Evolutionary conservation across 2,329 filamentous ascomycete genomes (phyloP).

Genomic region (Akanthomyces dipterigenus): DNA sequence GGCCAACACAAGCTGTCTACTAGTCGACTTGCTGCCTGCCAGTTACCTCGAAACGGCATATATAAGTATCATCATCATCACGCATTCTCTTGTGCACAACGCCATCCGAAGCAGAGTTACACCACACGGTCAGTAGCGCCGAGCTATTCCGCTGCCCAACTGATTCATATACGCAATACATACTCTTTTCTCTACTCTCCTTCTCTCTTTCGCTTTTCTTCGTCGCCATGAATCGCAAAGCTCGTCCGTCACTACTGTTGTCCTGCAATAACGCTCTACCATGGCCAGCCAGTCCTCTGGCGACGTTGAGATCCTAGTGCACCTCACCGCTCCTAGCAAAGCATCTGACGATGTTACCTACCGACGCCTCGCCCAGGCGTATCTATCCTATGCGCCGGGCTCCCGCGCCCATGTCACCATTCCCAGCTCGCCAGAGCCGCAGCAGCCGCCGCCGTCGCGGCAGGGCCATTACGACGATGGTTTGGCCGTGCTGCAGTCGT

Average conservation of each 20-base stretch:
- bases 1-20: background rate
- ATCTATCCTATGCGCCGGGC: constrained; percentile 39
- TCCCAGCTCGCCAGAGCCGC: background rate
- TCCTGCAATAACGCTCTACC: constrained; percentile 3
- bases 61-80: background rate
- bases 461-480: background rate
- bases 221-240: constrained; percentile 19
- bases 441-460: constrained; percentile 2
- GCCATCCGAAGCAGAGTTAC: background rate
- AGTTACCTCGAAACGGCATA: background rate
- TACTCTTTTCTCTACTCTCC: background rate
- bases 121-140: background rate
- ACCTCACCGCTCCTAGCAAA: constrained; percentile 45
- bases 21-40: background rate
- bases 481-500: constrained; percentile 15
- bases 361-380: constrained; percentile 42
- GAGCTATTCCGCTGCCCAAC: background rate
- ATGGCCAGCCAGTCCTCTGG: constrained; percentile 21
- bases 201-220: background rate
- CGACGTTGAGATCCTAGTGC: constrained; percentile 48
- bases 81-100: background rate
- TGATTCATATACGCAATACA: background rate
- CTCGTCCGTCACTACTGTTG: background rate
- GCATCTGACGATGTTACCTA: constrained; percentile 42
- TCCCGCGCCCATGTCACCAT: constrained; percentile 11